Evolutionary conservation across 2,329 filamentous ascomycete genomes (phyloP), one percentile per base, ranked within the genome.

Genomic region (Colletotrichum paranaense): DNA sequence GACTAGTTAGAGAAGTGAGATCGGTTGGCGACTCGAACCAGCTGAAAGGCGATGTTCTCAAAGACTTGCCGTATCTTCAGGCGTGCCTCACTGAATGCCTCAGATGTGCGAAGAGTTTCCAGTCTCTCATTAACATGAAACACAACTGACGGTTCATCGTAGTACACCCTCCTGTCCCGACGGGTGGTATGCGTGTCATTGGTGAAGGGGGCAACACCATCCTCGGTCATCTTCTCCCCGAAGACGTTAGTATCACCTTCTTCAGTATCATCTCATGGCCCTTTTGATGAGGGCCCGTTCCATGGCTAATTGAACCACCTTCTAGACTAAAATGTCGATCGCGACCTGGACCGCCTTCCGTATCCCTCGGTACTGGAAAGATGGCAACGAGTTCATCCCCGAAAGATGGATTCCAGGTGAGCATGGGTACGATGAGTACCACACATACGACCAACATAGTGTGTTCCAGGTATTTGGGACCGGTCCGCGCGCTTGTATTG

Each of bases 381-480:
- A 86, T 1, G 83, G 88, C 0, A 78, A 83, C 28, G 76, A 76
- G 0, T 90, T 84, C 75, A 80, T 79, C 3, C 88, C 88, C 0
- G 82, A 85, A 68, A 76, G 84, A 8, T 85, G 82, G 80, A 62
- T 62, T n/a, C 73, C 80, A 0, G 76, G 76, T 9, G 75, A 78
- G 38, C 59, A 62, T 5, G 66, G 46, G 24, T 79, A 75, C 24
- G 73, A 58, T 3, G 71, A 72, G 19, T 62, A 62, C n/a, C 59
- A 62, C 35, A 22, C 38, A 5, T 49, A 52, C 35, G 80, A 81
- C 66, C 66, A 72, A 14, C 73, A 63, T 8, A 73, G 76, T 4
- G 74, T 70, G 0, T 63, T 80, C 2, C 77, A 80, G 62, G 80
- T 79, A 5, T 82, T 82, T 46, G 75, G 70, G 0, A 49, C 74